Conservation (phyloP, 306 rosid genomes). For the Medicago arabica region DNA sequence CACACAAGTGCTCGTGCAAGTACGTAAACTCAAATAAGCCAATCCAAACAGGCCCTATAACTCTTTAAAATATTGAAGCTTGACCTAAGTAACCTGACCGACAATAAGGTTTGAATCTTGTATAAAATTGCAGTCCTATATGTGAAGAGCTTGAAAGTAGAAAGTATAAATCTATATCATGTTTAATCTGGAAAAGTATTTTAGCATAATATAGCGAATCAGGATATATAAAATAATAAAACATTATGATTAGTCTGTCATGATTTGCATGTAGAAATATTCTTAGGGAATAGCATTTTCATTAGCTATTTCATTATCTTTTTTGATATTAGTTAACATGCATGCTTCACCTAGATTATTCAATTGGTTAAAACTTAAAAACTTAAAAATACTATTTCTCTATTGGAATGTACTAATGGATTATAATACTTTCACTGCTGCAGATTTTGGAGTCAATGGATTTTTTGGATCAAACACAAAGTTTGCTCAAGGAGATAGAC, state of each 20-base stretch:
- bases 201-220: not conserved
- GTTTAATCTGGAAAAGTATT: not conserved
- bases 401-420: constrained; percentile 30
- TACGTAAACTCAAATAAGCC: too few relatives aligned
- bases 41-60: too few relatives aligned
- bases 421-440: constrained; percentile 39
- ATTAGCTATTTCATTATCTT: constrained; percentile 7
- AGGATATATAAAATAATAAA: not conserved
- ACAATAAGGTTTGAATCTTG: not conserved
- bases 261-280: not conserved
- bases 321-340: not conserved
- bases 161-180: too few relatives aligned
- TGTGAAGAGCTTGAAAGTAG: too few relatives aligned
- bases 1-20: too few relatives aligned
- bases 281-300: not conserved
- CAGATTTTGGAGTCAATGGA: constrained; percentile 64
- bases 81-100: not conserved
- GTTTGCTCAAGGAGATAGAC: constrained; percentile 52
- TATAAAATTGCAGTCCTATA: not conserved
- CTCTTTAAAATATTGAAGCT: not conserved
- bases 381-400: not conserved
- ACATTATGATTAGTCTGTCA: too few relatives aligned
- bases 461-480: constrained; percentile 61
- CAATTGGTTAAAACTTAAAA: too few relatives aligned
- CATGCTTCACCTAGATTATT: constrained; percentile 5